Base-by-base conservation (phyloP, 1,139 yeast species). In the Yamadazyma epiphylla region DNA sequence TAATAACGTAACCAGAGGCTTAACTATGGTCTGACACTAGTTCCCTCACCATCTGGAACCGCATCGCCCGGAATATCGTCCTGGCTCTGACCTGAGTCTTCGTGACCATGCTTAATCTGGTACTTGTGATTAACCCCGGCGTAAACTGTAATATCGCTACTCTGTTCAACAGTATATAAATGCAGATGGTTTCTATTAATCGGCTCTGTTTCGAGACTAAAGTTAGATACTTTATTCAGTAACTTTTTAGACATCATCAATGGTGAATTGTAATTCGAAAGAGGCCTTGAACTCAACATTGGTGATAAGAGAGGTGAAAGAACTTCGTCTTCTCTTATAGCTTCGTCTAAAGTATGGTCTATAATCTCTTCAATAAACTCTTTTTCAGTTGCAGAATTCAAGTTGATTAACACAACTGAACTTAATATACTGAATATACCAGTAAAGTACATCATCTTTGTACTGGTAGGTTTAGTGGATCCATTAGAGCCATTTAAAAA, bases 301-400 rank as follows among this genome's bases (percentile, higher is more conserved):
- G 80, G 79, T 3, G 75, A 60, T 25, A 74, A 52, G 0, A 70
- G 43, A 0, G 77, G 77, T 4, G 75, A 63, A 27, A 74, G 49
- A 11, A 58, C 47, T 35, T 67, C 76, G 42, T 73, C 76, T 22
- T 58, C 50, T 24, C 51, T 47, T 5, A 74, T 68, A 3, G 77
- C 77, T 28, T 64, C 70, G 32, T 64, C 74, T 10, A 74, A 48
- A 0, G 76, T 69, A 7, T 58, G 66, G 26, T 71, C 77, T 11
- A 74, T 69, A 5, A 72, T 70, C 16, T 59, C 64, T 28, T 67
- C 67, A n/a, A 70, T 63, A 9, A 60, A 53, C 24, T 70, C 75
- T 30, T 65, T 60, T 38, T 70, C 75, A 2, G 68, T 54, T 5
- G 57, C 49, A n/a, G 65, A 42, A 30, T 64, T 62, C 25, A 71